Evolutionary conservation across 169 alveolate genomes (phyloP), one percentile per base, ranked within the genome.

Genomic region (Eimeria acervulina): DNA sequence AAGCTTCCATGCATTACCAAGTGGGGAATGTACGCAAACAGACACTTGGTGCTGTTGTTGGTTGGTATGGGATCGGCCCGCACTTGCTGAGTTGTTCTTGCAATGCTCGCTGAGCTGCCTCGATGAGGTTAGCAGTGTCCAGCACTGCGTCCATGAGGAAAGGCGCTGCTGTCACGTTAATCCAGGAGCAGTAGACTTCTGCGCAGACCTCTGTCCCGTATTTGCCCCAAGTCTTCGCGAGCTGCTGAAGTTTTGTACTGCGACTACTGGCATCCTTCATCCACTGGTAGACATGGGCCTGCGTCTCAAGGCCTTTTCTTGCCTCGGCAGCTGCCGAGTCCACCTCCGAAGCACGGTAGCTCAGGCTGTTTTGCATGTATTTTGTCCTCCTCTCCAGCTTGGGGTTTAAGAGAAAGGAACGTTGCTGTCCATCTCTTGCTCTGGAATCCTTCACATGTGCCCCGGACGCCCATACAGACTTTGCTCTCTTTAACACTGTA

Each of bases 91-190:
- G 38, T 38, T 87, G 93, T 66, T 55, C 93, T 23, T 87, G 78
- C 42, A 87, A 83, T 21, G 93, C 59, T 36, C 81, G 55, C 23
- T 87, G 93, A 87, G 93, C 93, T 61, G 93, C 89, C 52, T 93
- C 96, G n/a, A 83, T 63, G 51, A 68, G 38, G 26, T 83, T 80
- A 15, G 94, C 78, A n/a, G 96, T 93, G 42, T 93, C 96, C 42
- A 93, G 42, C 38, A 93, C 59, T 28, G 96, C 85, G 55, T 93
- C 96, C 94, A 93, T 51, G 33, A 93, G 87, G 44, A 83, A 74
- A 19, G 96, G 96, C 51, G 96, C 96, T 36, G 80, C 66, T n/a
- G 96, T 83, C 47, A 93, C 51, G 78, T 93, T 93, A 23, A 93
- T n/a, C 96, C 96, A 93, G 31, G 96, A 55, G 90, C 83, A 51